A percentile compares a stretch with the other conserved stretches of the same genome.
phyloP scores from a whole-genome alignment of 169 alveolate species.

The Eimeria falciformis region DNA sequence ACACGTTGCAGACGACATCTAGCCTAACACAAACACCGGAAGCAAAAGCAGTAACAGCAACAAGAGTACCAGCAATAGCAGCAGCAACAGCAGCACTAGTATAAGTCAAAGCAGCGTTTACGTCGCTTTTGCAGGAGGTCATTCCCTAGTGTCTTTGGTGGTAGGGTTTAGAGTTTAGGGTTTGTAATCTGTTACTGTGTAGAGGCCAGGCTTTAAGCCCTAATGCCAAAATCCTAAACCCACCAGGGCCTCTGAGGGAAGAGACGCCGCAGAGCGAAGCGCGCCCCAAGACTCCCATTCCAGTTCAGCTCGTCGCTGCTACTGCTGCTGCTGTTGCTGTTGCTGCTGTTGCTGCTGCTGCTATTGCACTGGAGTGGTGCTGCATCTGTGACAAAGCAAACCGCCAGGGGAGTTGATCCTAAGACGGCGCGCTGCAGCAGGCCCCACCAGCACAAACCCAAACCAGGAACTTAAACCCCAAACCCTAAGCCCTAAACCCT shows the following conservation, averaged over 20 bases:
- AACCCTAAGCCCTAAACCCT: constrained; percentile 47
- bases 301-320: background rate
- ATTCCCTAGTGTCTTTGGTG: too few species aligned
- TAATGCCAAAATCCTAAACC: constrained; percentile 23
- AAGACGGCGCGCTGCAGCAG: constrained; percentile 54
- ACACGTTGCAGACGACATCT: constrained; percentile 47
- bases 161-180: too few species aligned
- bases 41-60: constrained; percentile 52
- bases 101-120: background rate
- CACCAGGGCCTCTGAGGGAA: constrained; percentile 62
- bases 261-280: constrained; percentile 2
- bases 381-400: constrained; percentile 48
- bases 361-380: constrained; percentile 26
- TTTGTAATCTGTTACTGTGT: too few species aligned
- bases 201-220: constrained; percentile 40
- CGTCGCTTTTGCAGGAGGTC: too few species aligned
- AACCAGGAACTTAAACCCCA: constrained; percentile 37
- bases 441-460: background rate
- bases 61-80: constrained; percentile 55
- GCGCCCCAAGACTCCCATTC: background rate
- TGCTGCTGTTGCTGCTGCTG: constrained; percentile 42
- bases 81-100: constrained; percentile 1
- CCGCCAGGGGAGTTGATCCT: constrained; percentile 54
- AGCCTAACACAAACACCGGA: constrained; percentile 35
- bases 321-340: constrained; percentile 24